phyloP scores from a whole-genome alignment of 495 filamentous ascomycete species.

The Jackrogersella multiformis region DNA sequence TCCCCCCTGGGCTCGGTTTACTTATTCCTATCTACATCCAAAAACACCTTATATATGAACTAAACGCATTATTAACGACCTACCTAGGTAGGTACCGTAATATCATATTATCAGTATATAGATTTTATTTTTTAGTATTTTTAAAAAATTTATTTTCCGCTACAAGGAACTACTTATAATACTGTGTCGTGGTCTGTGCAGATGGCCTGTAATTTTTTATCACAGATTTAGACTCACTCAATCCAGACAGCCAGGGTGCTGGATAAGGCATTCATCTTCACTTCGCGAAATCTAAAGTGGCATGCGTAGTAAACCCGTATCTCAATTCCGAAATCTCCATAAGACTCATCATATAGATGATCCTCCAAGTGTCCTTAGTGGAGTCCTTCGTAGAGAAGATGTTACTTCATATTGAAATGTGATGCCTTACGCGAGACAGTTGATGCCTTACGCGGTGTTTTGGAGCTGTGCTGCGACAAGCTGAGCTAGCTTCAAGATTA shows the following conservation, averaged over 20 bases:
- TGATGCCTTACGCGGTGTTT: slow-evolving; percentile 27
- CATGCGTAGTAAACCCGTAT: background rate
- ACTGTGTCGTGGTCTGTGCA: too few species aligned
- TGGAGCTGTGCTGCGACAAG: slow-evolving; percentile 8
- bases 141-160: too few species aligned
- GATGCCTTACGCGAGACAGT: slow-evolving; percentile 32
- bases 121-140: too few species aligned
- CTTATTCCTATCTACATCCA: background rate
- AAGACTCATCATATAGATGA: background rate
- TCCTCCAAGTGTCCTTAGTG: background rate
- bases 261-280: slow-evolving; percentile 29
- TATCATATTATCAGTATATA: too few species aligned
- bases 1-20: background rate
- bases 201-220: too few species aligned
- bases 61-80: too few species aligned
- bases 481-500: slow-evolving; percentile 3
- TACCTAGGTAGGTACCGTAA: too few species aligned
- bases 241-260: background rate
- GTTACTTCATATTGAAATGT: background rate
- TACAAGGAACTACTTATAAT: too few species aligned
- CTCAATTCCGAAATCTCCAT: background rate
- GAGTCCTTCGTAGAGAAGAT: background rate
- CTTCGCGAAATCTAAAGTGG: background rate
- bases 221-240: too few species aligned
- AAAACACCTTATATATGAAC: too few species aligned